Conservation (phyloP, 106 monocot genomes). For the Alisma plantagoaquatica region DNA sequence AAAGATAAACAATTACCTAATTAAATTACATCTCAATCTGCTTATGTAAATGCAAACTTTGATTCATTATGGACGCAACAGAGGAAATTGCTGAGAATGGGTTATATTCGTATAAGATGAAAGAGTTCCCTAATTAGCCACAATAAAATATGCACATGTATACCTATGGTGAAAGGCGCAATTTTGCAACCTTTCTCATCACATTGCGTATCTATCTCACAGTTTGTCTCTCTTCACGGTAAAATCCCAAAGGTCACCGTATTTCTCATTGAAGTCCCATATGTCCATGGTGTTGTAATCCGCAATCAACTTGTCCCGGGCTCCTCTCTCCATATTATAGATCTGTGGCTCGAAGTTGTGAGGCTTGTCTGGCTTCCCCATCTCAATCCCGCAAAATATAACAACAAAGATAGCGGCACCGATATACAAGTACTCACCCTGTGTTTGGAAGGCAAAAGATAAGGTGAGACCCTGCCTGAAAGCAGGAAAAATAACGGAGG, state of each 20-base stretch:
- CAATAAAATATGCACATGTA: too few relatives aligned
- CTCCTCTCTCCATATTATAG: slow-evolving; percentile 71
- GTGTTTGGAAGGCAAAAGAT: background rate
- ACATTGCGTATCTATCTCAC: too few relatives aligned
- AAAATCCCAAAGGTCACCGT: slow-evolving; percentile 97
- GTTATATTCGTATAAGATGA: too few relatives aligned
- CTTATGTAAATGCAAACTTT: too few relatives aligned
- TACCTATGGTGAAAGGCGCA: too few relatives aligned
- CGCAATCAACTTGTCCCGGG: slow-evolving; percentile 70
- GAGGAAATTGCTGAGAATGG: too few relatives aligned
- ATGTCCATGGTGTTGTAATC: slow-evolving; percentile 96
- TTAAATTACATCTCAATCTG: too few relatives aligned
- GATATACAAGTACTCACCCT: slow-evolving; percentile 85
- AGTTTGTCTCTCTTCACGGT: slow-evolving; percentile 47
- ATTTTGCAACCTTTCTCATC: too few relatives aligned
- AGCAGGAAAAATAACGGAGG: too few relatives aligned
- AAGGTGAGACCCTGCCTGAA: background rate
- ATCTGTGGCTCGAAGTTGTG: slow-evolving; percentile 91
- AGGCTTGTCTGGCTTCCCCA: slow-evolving; percentile 80
- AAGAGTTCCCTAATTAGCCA: too few relatives aligned
- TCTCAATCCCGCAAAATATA: slow-evolving; percentile 79
- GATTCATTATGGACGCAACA: too few relatives aligned
- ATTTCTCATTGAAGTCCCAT: slow-evolving; percentile 98
- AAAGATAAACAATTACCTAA: too few relatives aligned
- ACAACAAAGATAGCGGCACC: slow-evolving; percentile 65